Evolutionary conservation across 495 filamentous ascomycete species (phyloP).

Genomic region (Thermothielavioides terrestris): DNA sequence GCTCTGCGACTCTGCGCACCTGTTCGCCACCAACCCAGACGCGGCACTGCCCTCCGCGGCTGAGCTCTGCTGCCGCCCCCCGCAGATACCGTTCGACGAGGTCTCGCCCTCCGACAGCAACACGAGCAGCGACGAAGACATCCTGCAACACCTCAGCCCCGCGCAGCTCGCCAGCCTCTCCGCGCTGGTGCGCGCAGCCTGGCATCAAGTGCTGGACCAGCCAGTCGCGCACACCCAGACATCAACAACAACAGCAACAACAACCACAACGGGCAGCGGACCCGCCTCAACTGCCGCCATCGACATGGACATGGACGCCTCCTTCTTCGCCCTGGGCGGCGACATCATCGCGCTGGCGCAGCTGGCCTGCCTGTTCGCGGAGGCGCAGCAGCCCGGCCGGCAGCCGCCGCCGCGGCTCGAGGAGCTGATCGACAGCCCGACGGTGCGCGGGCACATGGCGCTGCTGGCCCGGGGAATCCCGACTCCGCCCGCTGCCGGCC

Average conservation of each 20-base stretch:
- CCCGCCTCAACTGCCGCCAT: background rate
- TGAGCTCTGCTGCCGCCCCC: background rate
- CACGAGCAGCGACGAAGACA: background rate
- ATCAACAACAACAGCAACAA: background rate
- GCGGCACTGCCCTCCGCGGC: background rate
- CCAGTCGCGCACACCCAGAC: background rate
- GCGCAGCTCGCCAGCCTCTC: background rate
- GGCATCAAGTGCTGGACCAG: constrained; percentile 9
- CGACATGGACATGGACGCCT: constrained; percentile 1
- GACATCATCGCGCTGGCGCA: constrained; percentile 18
- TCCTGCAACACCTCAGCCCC: background rate
- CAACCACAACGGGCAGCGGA: background rate
- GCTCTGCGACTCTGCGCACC: constrained; percentile 11
- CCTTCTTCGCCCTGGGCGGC: constrained; percentile 16
- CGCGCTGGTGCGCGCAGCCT: constrained; percentile 1
- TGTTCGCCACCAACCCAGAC: constrained; percentile 9
- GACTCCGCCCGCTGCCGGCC: background rate
- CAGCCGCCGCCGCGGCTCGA: constrained; percentile 6
- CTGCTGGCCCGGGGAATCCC: background rate
- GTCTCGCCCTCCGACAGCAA: background rate
- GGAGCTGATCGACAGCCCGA: constrained; percentile 11
- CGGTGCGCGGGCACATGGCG: constrained; percentile 15
- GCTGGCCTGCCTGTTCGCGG: constrained; percentile 7
- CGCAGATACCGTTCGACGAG: constrained; percentile 6
- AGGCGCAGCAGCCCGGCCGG: background rate